Evolutionary conservation across 2,329 filamentous ascomycete genomes (phyloP).

Genomic region (Colletotrichum sp.): DNA sequence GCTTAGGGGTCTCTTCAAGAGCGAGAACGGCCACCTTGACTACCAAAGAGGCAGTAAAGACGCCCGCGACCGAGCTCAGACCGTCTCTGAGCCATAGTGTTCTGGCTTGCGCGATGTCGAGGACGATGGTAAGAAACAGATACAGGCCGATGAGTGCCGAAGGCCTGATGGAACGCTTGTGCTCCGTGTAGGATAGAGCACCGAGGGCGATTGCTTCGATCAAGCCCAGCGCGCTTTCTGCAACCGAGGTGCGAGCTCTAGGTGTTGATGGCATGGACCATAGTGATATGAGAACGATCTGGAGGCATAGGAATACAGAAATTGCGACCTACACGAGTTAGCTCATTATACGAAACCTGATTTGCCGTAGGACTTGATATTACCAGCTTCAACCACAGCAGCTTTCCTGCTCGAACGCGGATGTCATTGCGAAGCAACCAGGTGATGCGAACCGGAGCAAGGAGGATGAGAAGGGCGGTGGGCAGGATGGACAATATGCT

Average conservation of each 20-base stretch:
- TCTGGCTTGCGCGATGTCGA: slow-evolving; percentile 36
- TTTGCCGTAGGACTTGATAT: fast-evolving
- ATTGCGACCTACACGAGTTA: slow-evolving; percentile 20
- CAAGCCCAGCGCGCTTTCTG: slow-evolving; percentile 30
- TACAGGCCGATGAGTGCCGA: slow-evolving; percentile 36
- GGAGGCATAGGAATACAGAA: slow-evolving; percentile 21
- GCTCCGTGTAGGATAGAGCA: slow-evolving; percentile 38
- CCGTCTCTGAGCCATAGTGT: slow-evolving; percentile 37
- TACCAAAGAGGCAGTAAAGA: slow-evolving; percentile 30
- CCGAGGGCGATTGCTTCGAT: slow-evolving; percentile 33
- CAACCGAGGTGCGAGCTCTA: slow-evolving; percentile 30
- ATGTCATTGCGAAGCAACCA: slow-evolving; percentile 13
- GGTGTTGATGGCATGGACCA: slow-evolving; percentile 28
- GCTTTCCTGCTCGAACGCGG: not conserved
- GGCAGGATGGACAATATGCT: slow-evolving; percentile 33
- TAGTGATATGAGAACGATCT: slow-evolving; percentile 28
- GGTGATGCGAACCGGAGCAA: slow-evolving; percentile 23
- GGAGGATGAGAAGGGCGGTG: slow-evolving; percentile 27
- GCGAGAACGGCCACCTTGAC: slow-evolving; percentile 32
- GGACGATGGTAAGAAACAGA: slow-evolving; percentile 34
- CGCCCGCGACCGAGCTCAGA: slow-evolving; percentile 26
- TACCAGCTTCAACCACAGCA: slow-evolving; percentile 29
- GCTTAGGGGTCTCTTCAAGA: slow-evolving; percentile 37
- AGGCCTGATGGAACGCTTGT: slow-evolving; percentile 35
- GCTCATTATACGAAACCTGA: not conserved